A percentile compares a stretch with the other conserved stretches of the same genome.
These are phyloP conservation scores for Alternaria burnsii DNA, from an alignment of 2,329 filamentous ascomycete genomes.

Conservation along the genomic window DNA sequence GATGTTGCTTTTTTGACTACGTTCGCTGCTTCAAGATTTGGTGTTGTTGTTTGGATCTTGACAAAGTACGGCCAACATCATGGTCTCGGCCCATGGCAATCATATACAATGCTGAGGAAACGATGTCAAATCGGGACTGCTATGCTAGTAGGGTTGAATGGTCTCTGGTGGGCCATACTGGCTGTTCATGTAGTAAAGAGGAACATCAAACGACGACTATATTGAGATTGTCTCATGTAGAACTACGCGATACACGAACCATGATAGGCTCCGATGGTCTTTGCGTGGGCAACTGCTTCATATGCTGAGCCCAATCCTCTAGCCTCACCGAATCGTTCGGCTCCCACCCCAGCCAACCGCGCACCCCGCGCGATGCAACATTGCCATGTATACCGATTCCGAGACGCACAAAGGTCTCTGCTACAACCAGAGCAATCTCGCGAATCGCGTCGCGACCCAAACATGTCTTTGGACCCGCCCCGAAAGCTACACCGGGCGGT, in stretches of 20 bases:
- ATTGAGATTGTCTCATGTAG: too few species aligned
- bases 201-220: too few species aligned
- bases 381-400: background rate
- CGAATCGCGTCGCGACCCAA: background rate
- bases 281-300: constrained; percentile 5
- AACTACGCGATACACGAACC: background rate
- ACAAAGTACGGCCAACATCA: background rate
- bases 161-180: background rate
- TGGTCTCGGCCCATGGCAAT: background rate
- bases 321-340: background rate
- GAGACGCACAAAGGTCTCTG: background rate
- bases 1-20: background rate
- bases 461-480: background rate
- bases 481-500: background rate
- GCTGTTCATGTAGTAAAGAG: background rate
- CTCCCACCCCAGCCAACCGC: constrained; percentile 4
- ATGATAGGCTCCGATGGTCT: background rate
- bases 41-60: constrained; percentile 1
- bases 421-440: background rate
- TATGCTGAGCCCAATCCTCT: background rate
- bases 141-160: constrained; percentile 3
- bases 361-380: background rate
- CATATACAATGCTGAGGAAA: background rate
- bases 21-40: background rate
- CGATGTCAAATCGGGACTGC: constrained; percentile 2